Conservation (phyloP, 2,329 filamentous ascomycete genomes). For the Claviceps africana region DNA sequence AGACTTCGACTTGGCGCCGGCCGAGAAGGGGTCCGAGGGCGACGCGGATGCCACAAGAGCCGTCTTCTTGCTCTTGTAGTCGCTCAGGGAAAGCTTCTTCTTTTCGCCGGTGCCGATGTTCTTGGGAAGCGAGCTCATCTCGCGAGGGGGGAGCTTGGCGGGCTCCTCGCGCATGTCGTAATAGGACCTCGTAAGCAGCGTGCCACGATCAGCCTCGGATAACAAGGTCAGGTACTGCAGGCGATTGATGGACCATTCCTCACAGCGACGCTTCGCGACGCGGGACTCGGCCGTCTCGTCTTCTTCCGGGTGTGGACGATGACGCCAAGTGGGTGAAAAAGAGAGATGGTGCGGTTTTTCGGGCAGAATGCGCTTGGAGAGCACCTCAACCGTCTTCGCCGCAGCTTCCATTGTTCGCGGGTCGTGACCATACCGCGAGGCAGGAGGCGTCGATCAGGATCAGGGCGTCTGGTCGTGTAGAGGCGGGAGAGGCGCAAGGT, state of each 20-base stretch:
- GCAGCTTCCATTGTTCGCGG: slow-evolving; percentile 42
- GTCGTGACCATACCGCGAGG: slow-evolving; percentile 23
- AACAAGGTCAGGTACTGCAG: slow-evolving; percentile 45
- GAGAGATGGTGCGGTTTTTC: slow-evolving; percentile 40
- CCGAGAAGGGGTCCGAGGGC: slow-evolving; percentile 9
- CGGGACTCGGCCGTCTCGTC: slow-evolving; percentile 11
- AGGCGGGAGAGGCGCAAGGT: neutral
- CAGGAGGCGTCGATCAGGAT: slow-evolving; percentile 7
- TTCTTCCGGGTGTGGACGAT: slow-evolving; percentile 28
- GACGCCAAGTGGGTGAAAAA: slow-evolving; percentile 32
- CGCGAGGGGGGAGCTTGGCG: slow-evolving; percentile 23
- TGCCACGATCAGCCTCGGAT: slow-evolving; percentile 42
- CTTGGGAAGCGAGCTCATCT: slow-evolving; percentile 26
- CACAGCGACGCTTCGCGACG: slow-evolving; percentile 18
- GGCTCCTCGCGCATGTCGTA: slow-evolving; percentile 43
- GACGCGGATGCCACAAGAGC: slow-evolving; percentile 19
- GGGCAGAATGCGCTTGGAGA: slow-evolving; percentile 38
- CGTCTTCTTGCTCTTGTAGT: slow-evolving; percentile 43
- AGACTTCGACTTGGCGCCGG: slow-evolving; percentile 3
- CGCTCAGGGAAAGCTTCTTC: slow-evolving; percentile 44
- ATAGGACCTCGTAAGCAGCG: slow-evolving; percentile 41
- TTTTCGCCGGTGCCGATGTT: slow-evolving; percentile 28
- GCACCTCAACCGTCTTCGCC: slow-evolving; percentile 40
- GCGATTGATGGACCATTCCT: slow-evolving; percentile 35
- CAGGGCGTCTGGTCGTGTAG: neutral